Evolutionary conservation across 495 filamentous ascomycete species (phyloP).

Genomic region (Poronia punctata): DNA sequence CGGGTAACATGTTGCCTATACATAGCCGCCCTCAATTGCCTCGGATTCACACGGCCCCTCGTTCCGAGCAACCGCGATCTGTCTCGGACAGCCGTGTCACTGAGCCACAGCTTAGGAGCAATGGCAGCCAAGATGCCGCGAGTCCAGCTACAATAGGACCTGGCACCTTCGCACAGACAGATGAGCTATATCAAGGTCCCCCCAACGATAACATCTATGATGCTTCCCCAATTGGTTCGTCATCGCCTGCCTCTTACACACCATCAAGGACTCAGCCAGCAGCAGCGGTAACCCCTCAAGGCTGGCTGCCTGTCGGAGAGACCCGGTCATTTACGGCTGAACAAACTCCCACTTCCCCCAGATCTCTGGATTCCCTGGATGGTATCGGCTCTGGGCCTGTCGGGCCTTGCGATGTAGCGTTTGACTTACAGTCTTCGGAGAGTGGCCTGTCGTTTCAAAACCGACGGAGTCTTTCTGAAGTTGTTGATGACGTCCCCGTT

Average conservation of each 20-base stretch:
- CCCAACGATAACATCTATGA: conserved; percentile 45
- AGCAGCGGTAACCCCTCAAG: conserved; percentile 10
- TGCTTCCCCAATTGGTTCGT: conserved; percentile 48
- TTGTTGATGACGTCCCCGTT: conserved; percentile 11
- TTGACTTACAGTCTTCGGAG: conserved; percentile 18
- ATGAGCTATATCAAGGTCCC: conserved; percentile 4
- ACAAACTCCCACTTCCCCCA: conserved; percentile 16
- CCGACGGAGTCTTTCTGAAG: conserved; percentile 7
- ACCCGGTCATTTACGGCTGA: conserved; percentile 13
- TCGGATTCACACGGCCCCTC: conserved; percentile 18
- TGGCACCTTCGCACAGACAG: conserved; percentile 9
- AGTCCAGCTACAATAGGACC: background rate
- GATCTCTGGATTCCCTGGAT: conserved; percentile 8
- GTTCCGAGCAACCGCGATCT: background rate
- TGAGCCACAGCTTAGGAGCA: background rate
- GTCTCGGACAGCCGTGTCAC: background rate
- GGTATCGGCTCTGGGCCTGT: conserved; percentile 12
- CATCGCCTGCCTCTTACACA: conserved; percentile 5
- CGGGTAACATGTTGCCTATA: conserved; percentile 15
- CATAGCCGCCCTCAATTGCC: conserved; percentile 20
- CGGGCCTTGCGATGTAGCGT: conserved; percentile 15
- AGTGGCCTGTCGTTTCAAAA: conserved; percentile 12
- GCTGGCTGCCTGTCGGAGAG: conserved; percentile 11
- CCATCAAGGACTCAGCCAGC: background rate
- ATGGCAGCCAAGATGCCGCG: background rate